Percentiles rank a stretch among this genome's conserved stretches.
phyloP scores from a whole-genome alignment of 176 grass and related monocot species.

The Triticum dicoccoides region DNA sequence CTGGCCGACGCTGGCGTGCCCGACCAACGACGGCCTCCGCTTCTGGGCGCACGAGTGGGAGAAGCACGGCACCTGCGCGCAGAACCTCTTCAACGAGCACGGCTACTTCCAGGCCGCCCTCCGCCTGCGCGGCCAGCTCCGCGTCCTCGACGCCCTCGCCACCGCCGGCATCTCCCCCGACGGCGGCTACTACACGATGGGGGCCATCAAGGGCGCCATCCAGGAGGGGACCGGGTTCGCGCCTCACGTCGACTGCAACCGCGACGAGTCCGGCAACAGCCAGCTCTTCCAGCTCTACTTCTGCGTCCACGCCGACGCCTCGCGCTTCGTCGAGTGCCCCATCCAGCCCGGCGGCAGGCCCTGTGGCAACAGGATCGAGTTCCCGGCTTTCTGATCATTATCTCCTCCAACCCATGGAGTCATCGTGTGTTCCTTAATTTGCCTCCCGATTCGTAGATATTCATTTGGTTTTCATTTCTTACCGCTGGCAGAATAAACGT shows the following conservation, averaged over 20 bases:
- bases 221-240: conserved; percentile 31
- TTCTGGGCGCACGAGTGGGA: too few species aligned
- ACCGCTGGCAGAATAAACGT: background rate
- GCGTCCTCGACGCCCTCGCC: too few species aligned
- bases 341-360: conserved; percentile 31
- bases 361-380: conserved; percentile 54
- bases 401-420: background rate
- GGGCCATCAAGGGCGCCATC: conserved; percentile 28
- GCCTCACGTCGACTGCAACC: conserved; percentile 74
- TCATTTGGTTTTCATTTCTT: background rate
- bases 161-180: too few species aligned
- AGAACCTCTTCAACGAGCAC: too few species aligned
- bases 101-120: too few species aligned
- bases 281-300: conserved; percentile 89
- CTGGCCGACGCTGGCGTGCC: conserved; percentile 79
- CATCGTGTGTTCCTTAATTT: background rate
- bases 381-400: conserved; percentile 48
- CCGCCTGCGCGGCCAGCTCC: too few species aligned
- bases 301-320: conserved; percentile 50
- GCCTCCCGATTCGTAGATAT: background rate
- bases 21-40: too few species aligned
- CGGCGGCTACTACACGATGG: too few species aligned
- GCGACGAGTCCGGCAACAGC: conserved; percentile 63
- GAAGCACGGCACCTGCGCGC: too few species aligned
- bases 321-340: conserved; percentile 57